phyloP scores from a whole-genome alignment of 441 rosid genomes.

The Omphalea diandra region DNA sequence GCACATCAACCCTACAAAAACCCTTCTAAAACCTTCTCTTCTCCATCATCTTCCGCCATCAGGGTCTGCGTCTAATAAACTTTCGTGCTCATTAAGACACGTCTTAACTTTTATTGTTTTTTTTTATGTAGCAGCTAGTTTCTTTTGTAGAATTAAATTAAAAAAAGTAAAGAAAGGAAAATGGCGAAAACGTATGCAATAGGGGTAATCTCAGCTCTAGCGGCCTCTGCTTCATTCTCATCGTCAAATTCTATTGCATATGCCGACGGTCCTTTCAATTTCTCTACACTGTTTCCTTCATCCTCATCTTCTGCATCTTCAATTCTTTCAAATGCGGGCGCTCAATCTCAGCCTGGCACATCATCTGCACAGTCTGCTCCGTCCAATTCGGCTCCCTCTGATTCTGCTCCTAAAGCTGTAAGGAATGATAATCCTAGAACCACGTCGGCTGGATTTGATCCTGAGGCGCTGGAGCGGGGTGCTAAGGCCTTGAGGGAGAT shows the following conservation, averaged over 20 bases:
- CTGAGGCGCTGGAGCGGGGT: constrained; percentile 88
- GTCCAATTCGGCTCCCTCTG: constrained; percentile 28
- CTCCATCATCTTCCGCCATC: background rate
- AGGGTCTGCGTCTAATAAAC: too few relatives aligned
- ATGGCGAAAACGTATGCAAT: constrained; percentile 63
- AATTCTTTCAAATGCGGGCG: too few relatives aligned
- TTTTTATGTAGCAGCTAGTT: too few relatives aligned
- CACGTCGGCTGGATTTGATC: constrained; percentile 86
- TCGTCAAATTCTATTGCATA: constrained; percentile 39
- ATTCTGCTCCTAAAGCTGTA: constrained; percentile 39
- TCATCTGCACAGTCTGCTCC: constrained; percentile 23
- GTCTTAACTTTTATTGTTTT: too few relatives aligned
- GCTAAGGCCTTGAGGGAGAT: constrained; percentile 78
- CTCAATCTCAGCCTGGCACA: constrained; percentile 38
- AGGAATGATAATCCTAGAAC: constrained; percentile 86
- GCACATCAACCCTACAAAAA: constrained; percentile 41
- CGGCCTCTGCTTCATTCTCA: constrained; percentile 56
- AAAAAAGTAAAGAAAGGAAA: constrained; percentile 13
- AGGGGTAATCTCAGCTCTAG: constrained; percentile 63
- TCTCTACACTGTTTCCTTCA: constrained; percentile 35
- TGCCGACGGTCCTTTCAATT: constrained; percentile 59
- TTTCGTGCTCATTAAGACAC: constrained; percentile 48
- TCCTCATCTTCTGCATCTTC: constrained; percentile 20
- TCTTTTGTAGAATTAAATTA: too few relatives aligned
- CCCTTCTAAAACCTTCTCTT: constrained; percentile 58